These are phyloP conservation scores for Pseudomonodictys pantanalensis DNA, from an alignment of 495 filamentous ascomycete genomes.

Conservation along the genomic window DNA sequence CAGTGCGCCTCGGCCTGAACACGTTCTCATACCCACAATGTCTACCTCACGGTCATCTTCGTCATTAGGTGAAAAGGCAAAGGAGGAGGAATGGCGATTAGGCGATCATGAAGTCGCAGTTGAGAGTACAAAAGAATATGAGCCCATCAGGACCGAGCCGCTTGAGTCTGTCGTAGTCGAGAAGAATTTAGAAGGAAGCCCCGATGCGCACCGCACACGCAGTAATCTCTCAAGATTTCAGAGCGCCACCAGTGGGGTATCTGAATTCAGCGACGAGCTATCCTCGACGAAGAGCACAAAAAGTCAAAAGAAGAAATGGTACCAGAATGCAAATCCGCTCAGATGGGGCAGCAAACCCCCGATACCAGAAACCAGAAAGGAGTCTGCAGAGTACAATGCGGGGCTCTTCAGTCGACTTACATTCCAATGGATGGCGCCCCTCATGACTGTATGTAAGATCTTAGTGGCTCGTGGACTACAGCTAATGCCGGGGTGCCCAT, in stretches of 20 bases:
- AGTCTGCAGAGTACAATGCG: conserved; percentile 58
- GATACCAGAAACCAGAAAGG: conserved; percentile 54
- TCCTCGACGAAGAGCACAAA: conserved; percentile 31
- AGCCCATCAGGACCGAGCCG: conserved; percentile 35
- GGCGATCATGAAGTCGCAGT: conserved; percentile 21
- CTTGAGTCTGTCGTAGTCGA: conserved; percentile 31
- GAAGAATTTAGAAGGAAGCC: conserved; percentile 31
- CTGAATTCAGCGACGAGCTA: conserved; percentile 46
- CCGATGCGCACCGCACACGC: conserved; percentile 22
- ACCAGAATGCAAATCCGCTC: conserved; percentile 60
- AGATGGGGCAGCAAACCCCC: conserved; percentile 58
- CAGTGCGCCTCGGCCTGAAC: too few relatives aligned
- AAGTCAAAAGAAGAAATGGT: conserved; percentile 54
- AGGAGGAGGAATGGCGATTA: conserved; percentile 29
- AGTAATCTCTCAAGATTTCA: conserved; percentile 39
- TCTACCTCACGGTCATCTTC: conserved; percentile 16
- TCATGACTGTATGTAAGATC: conserved; percentile 58
- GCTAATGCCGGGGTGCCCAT: background rate
- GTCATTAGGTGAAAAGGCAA: conserved; percentile 22
- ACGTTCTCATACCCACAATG: background rate
- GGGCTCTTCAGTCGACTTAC: conserved; percentile 58
- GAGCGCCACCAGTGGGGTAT: conserved; percentile 47
- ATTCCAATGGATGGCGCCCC: conserved; percentile 66
- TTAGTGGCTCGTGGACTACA: background rate
- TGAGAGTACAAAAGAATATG: conserved; percentile 19